These are phyloP conservation scores for Trichoderma citrinoviride DNA, from an alignment of 2,329 filamentous ascomycete genomes.

Conservation along the genomic window DNA sequence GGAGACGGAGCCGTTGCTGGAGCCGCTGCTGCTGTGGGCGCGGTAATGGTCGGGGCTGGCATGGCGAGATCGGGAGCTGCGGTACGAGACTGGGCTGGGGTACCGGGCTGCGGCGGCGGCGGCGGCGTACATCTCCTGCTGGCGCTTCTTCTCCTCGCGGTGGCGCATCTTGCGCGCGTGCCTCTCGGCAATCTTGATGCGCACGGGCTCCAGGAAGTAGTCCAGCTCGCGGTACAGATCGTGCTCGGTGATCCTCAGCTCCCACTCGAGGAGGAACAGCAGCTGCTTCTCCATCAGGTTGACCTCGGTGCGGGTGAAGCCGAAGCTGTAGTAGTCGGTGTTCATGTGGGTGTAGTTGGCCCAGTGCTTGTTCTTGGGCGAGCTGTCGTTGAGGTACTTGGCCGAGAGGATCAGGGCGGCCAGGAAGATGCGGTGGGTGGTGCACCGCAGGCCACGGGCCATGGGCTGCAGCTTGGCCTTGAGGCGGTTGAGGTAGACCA, in stretches of 20 bases:
- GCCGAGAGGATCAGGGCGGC: constrained; percentile 81
- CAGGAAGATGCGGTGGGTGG: constrained; percentile 95
- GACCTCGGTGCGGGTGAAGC: constrained; percentile 92
- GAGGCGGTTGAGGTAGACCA: constrained; percentile 88
- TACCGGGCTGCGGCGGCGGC: constrained; percentile 39
- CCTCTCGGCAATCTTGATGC: constrained; percentile 54
- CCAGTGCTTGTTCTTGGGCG: constrained; percentile 99
- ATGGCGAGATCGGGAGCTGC: constrained; percentile 43
- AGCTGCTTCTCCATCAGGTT: constrained; percentile 99
- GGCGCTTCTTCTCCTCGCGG: constrained; percentile 45
- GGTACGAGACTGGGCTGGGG: constrained; percentile 46
- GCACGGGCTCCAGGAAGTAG: constrained; percentile 82
- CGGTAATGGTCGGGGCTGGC: constrained; percentile 42
- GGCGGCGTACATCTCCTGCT: constrained; percentile 39
- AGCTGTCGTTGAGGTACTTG: constrained; percentile 98
- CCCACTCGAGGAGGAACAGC: constrained; percentile 91
- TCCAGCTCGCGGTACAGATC: constrained; percentile 88
- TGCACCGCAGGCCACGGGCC: constrained; percentile 94
- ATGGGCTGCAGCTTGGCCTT: constrained; percentile 84
- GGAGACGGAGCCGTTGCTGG: constrained; percentile 36
- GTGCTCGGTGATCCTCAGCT: constrained; percentile 78
- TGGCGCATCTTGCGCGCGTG: constrained; percentile 51
- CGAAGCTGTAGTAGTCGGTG: constrained; percentile 65
- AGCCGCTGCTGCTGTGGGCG: constrained; percentile 30
- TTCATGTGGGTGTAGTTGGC: constrained; percentile 84